Percentiles rank a stretch among this genome's conserved stretches.
Conservation (phyloP, 345 rosid species). For the Populus deltoides region DNA sequence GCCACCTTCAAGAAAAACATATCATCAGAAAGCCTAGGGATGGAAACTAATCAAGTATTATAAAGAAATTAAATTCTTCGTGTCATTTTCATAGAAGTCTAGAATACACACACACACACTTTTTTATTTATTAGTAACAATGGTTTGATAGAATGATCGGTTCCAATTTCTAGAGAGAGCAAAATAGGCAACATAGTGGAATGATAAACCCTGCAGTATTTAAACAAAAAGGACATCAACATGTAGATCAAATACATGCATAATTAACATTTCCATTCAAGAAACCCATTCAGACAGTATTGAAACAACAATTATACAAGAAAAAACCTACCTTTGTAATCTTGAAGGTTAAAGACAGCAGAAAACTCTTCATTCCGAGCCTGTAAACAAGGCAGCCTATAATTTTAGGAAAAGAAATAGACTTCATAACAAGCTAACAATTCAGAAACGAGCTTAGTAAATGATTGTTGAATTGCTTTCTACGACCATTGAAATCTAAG, state of each 20-base stretch:
- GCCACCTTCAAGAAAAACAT: not conserved
- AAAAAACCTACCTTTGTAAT: conserved; percentile 71
- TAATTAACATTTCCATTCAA: not conserved
- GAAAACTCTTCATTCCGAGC: conserved; percentile 86
- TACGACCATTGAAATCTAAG: not conserved
- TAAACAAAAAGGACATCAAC: not conserved
- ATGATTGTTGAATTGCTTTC: not conserved
- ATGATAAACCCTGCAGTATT: not conserved
- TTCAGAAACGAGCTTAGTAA: not conserved
- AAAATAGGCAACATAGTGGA: not conserved
- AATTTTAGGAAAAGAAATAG: conserved; percentile 1
- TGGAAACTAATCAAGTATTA: not conserved
- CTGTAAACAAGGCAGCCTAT: conserved; percentile 37
- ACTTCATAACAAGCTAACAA: not conserved
- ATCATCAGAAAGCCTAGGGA: not conserved
- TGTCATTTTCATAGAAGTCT: not conserved
- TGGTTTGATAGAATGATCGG: not conserved
- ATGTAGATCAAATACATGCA: not conserved
- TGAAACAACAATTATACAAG: not conserved
- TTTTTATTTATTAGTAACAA: not conserved
- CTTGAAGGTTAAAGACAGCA: conserved; percentile 83
- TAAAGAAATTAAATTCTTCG: not conserved
- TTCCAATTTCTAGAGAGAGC: not conserved
- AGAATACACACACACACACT: not conserved
- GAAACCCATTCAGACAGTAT: not conserved